A percentile compares a stretch with the other conserved stretches of the same genome.
Evolutionary conservation across 257 asterid genomes (phyloP).

Genomic region (Solanum pinnatisectum): DNA sequence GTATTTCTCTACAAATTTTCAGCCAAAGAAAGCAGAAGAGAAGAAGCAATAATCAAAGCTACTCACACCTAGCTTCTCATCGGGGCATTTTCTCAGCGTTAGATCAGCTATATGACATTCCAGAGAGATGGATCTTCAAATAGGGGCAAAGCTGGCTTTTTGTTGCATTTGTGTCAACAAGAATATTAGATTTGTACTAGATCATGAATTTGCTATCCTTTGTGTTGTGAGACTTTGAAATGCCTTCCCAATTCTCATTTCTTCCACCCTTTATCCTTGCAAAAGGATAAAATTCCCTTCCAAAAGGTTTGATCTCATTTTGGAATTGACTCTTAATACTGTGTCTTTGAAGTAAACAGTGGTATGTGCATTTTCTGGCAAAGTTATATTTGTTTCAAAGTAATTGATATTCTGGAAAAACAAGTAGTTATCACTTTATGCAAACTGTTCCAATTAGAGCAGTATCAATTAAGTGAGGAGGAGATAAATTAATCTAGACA

Average conservation of each 20-base stretch:
- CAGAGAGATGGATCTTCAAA: background rate
- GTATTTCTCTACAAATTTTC: background rate
- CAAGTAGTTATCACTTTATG: background rate
- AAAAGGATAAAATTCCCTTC: background rate
- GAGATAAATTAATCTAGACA: background rate
- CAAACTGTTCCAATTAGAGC: background rate
- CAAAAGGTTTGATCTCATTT: background rate
- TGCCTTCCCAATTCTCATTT: background rate
- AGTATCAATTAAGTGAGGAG: background rate
- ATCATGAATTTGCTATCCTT: background rate
- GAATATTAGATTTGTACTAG: background rate
- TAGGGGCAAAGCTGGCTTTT: background rate
- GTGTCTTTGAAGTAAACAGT: background rate
- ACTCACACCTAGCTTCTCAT: background rate
- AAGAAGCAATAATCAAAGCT: background rate
- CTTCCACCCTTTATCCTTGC: background rate
- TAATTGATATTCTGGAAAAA: background rate
- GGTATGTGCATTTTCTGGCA: background rate
- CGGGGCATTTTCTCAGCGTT: background rate
- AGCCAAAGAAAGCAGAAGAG: slow-evolving; percentile 16
- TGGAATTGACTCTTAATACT: background rate
- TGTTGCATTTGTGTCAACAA: background rate
- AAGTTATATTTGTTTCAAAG: background rate
- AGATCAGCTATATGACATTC: background rate
- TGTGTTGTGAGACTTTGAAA: background rate